A percentile compares a stretch with the other conserved stretches of the same genome.
Evolutionary conservation across 2,329 filamentous ascomycete species (phyloP).

Genomic region (Helotiales sp.): DNA sequence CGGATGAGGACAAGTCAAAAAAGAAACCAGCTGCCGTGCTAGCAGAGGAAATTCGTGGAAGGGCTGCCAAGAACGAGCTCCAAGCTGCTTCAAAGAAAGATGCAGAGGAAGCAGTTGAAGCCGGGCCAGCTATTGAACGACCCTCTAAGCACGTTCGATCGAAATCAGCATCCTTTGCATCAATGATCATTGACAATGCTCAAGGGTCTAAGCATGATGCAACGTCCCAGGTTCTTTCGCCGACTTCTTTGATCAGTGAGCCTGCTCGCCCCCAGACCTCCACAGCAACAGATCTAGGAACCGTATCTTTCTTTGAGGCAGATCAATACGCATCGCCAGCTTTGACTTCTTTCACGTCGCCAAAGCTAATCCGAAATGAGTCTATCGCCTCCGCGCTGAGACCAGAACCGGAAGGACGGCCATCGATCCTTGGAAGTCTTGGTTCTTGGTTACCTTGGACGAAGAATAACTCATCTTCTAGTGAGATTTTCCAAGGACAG

Average conservation of each 20-base stretch:
- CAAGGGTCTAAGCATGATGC: conserved; percentile 43
- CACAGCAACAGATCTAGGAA: conserved; percentile 43
- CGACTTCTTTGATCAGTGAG: conserved; percentile 56
- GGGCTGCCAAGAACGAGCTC: conserved; percentile 47
- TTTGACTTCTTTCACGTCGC: conserved; percentile 30
- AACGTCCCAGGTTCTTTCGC: conserved; percentile 45
- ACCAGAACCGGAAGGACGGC: conserved; percentile 25
- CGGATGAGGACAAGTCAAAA: conserved; percentile 64
- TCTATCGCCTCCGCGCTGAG: conserved; percentile 36
- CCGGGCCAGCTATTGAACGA: conserved; percentile 26
- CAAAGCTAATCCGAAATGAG: conserved; percentile 38
- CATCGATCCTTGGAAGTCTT: conserved; percentile 38
- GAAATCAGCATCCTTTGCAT: conserved; percentile 52
- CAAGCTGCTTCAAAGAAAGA: conserved; percentile 15
- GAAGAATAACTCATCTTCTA: conserved; percentile 20
- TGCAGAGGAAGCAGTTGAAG: conserved; percentile 21
- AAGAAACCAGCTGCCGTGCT: conserved; percentile 61
- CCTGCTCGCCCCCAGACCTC: conserved; percentile 64
- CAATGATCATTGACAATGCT: conserved; percentile 50
- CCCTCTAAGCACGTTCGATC: conserved; percentile 41
- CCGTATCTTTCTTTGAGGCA: conserved; percentile 25
- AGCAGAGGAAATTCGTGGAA: conserved; percentile 58
- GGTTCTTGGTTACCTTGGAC: conserved; percentile 43
- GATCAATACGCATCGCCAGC: conserved; percentile 27
- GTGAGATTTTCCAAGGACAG: conserved; percentile 33